These are phyloP conservation scores for Dactylellina sp. DNA, from an alignment of 2,329 filamentous ascomycete genomes.

Conservation along the genomic window DNA sequence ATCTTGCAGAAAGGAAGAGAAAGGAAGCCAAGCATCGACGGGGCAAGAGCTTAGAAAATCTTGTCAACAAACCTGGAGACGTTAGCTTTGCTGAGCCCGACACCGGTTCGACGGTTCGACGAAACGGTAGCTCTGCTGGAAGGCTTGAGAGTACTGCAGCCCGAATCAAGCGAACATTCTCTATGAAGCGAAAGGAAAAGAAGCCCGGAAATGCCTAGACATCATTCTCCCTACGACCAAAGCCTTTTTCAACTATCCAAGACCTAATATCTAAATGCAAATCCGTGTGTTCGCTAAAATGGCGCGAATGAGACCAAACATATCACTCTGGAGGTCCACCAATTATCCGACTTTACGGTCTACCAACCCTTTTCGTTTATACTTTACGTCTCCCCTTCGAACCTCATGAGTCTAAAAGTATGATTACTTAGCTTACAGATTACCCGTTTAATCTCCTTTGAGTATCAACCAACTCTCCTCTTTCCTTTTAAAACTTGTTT, in stretches of 20 bases:
- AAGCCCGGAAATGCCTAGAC: conserved; percentile 33
- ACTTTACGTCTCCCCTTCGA: not conserved
- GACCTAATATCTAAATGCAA: conserved; percentile 30
- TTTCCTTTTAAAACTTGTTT: conserved; percentile 18
- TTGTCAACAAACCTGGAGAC: conserved; percentile 8
- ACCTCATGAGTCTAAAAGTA: not conserved
- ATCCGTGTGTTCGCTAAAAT: conserved; percentile 1
- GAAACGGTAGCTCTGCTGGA: conserved; percentile 50
- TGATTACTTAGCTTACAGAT: conserved; percentile 2
- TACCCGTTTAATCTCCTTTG: not conserved
- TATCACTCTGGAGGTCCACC: not conserved
- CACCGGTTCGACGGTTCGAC: conserved; percentile 18
- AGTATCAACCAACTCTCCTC: not conserved
- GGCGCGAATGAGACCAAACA: not conserved
- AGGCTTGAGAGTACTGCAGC: conserved; percentile 48
- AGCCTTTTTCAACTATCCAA: not conserved
- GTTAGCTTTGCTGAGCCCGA: conserved; percentile 23
- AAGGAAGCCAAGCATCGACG: conserved; percentile 48
- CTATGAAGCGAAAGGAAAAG: conserved; percentile 51
- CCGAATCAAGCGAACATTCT: conserved; percentile 53
- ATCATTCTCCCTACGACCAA: not conserved
- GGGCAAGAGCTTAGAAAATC: conserved; percentile 35
- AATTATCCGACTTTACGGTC: no score
- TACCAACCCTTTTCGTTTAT: not conserved
- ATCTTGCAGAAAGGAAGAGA: conserved; percentile 41